phyloP scores from a whole-genome alignment of 2,329 filamentous ascomycete genomes.

The Leptographium flavum region DNA sequence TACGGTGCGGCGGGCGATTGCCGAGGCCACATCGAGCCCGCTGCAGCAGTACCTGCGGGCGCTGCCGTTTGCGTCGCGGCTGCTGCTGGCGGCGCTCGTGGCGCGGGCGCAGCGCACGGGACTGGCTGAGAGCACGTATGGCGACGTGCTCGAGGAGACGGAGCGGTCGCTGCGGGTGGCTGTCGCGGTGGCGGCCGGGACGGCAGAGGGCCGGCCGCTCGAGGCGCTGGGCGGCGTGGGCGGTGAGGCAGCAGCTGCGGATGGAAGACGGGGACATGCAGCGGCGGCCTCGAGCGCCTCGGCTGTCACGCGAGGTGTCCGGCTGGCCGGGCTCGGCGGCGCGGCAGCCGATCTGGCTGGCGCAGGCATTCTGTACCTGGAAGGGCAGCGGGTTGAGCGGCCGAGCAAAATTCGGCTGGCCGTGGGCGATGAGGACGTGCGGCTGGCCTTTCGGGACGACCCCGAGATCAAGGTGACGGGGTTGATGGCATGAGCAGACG shows the following conservation, averaged over 20 bases:
- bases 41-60: constrained; percentile 77
- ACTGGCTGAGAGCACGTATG: constrained; percentile 72
- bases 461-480: constrained; percentile 71
- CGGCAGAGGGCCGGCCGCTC: constrained; percentile 35
- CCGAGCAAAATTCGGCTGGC: constrained; percentile 77
- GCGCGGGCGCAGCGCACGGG: constrained; percentile 70
- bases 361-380: constrained; percentile 75
- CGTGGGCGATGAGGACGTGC: constrained; percentile 82
- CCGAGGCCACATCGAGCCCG: constrained; percentile 85
- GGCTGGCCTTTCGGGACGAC: constrained; percentile 77
- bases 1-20: constrained; percentile 87
- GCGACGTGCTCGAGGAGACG: constrained; percentile 80
- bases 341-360: constrained; percentile 76
- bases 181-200: constrained; percentile 22
- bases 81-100: constrained; percentile 73
- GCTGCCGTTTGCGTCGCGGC: constrained; percentile 67
- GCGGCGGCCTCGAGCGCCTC: constrained; percentile 3
- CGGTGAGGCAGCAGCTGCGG: background rate
- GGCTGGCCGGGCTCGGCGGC: constrained; percentile 22
- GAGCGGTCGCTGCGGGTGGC: constrained; percentile 52
- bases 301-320: constrained; percentile 11
- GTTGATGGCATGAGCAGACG: constrained; percentile 25
- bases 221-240: constrained; percentile 21
- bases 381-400: constrained; percentile 66
- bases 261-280: constrained; percentile 5